These are phyloP conservation scores for Onygena corvina DNA, from an alignment of 2,329 filamentous ascomycete species.

Conservation along the genomic window DNA sequence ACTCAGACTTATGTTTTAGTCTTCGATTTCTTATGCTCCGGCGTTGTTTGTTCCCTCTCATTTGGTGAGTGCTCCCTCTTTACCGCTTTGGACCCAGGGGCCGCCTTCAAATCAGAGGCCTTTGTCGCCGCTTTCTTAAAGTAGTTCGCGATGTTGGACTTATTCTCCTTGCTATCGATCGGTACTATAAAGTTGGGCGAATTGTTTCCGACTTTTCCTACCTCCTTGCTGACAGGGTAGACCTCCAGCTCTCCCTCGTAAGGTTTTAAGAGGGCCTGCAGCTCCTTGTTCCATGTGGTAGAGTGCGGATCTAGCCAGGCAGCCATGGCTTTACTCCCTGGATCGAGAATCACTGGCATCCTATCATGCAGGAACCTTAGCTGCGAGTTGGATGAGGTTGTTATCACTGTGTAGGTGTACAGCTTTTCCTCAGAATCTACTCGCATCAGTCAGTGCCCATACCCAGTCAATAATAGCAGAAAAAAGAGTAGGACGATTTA, in stretches of 20 bases:
- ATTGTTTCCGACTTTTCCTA: conserved; percentile 89
- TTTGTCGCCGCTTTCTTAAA: conserved; percentile 51
- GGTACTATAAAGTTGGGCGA: conserved; percentile 74
- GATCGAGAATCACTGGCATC: conserved; percentile 87
- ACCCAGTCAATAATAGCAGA: neutral
- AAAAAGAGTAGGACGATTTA: conserved; percentile 22
- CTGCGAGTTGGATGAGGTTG: conserved; percentile 71
- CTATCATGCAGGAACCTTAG: conserved; percentile 80
- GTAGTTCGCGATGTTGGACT: conserved; percentile 87
- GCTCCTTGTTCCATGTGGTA: conserved; percentile 61
- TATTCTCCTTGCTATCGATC: conserved; percentile 73
- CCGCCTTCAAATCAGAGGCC: neutral
- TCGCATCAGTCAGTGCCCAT: conserved; percentile 1
- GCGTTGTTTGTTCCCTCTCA: conserved; percentile 27
- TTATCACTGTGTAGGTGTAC: conserved; percentile 91
- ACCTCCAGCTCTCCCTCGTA: conserved; percentile 68
- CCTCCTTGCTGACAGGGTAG: conserved; percentile 76
- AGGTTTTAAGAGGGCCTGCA: conserved; percentile 69
- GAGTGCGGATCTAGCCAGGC: conserved; percentile 67
- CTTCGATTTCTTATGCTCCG: conserved; percentile 10
- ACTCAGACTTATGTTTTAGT: neutral
- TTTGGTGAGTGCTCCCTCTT: conserved; percentile 12
- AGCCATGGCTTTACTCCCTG: conserved; percentile 55
- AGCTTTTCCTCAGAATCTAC: conserved; percentile 52
- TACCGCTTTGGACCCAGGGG: conserved; percentile 6